Base-by-base conservation (phyloP, 176 grass and related monocot genomes). In the Aechmea fasciata region DNA sequence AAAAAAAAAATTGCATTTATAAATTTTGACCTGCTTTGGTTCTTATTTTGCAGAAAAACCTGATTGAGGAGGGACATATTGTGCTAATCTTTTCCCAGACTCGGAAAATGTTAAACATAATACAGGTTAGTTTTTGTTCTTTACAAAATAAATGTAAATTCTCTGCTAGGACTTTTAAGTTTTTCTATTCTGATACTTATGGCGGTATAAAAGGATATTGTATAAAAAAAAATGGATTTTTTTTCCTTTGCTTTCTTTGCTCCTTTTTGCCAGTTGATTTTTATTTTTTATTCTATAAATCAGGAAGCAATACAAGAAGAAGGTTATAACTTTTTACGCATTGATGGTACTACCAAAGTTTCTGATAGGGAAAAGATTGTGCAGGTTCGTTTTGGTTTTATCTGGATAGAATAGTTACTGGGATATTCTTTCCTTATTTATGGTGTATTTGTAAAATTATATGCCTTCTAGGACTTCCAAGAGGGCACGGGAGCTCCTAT, bases 61-160 rank as follows among this genome's bases (percentile, higher is more conserved):
- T 97, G 69, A 18, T 92, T 72, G 52, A 77, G 78, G 86, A 92
- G 70, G 93, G 89, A 10, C 89, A 97, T 64, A 29, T 78, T 65
- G 74, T 91, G n/a, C 74, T 96, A 51, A 89, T 96, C 50, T 92
- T 96, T 80, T 92, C 93, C 0, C 86, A 92, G 26, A 89, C 84
- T 69, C 75, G 83, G 49, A 92, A 92, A 87, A 96, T 96, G 93
- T 71, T 96, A 51, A 84, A 92, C 66, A 71, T 92, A 71, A 87
- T 96, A 78, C 89, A 96, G 85, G 93, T 87, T 25, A 13, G 50
- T 77, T 41, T 82, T 23, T 57, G 51, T 55, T 26, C 25, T 26
- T 26, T 17, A 23, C n/a, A 8, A 59, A 20, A 15, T 9, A 41
- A 41, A 41, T 4, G 33, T 41, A 41, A 41, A 41, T 6, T 41